Base-by-base conservation (phyloP, 768 basidiomycete genomes). In the Austroboletus eburneus region DNA sequence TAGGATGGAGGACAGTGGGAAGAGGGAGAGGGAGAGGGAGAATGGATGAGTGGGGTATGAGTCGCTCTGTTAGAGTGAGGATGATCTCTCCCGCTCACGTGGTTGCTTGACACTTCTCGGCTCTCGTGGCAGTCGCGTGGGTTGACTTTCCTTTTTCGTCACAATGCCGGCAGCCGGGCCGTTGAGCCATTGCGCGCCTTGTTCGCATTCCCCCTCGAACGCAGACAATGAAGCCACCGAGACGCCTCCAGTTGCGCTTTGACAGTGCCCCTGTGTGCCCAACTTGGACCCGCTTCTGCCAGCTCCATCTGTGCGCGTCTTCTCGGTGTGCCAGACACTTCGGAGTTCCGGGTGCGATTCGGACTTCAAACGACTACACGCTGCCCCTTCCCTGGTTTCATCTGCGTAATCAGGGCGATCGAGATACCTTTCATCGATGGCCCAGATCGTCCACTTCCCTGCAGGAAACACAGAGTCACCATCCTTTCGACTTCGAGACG, bases 71-170 rank as follows among this genome's bases (percentile, higher is more conserved):
- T 46, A 49, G 39, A 43, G 43, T 40, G 52, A 33, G 51, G 52
- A 48, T 61, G 59, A 67, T 66, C 62, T 62, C 51, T 56, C n/a
- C 44, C 61, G 64, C 64, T 65, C 64, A 66, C 64, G 64, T 65
- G 64, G 66, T 57, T 54, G 53, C 43, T 51, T 64, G 64, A 61
- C 61, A 67, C 60, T 55, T 51, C 63, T 65, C 57, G 61, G 52
- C 49, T 60, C 66, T 67, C 64, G 64, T 65, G 64, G 64, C 51
- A 48, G 52, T 65, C 64, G 59, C 64, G 64, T 65, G 64, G 64
- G 39, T 9, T 2, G 10, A 4, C 9, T 45, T 51, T 27, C 54
- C 50, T 49, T 57, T 59, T 57, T 45, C 7, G 54, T 33, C 38
- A 56, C 57, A 55, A 54, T 45, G 46, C 46, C 43, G 45, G 46